A percentile compares a stretch with the other conserved stretches of the same genome.
phyloP scores from a whole-genome alignment of 169 alveolate species.

The Eimeria zaria region DNA sequence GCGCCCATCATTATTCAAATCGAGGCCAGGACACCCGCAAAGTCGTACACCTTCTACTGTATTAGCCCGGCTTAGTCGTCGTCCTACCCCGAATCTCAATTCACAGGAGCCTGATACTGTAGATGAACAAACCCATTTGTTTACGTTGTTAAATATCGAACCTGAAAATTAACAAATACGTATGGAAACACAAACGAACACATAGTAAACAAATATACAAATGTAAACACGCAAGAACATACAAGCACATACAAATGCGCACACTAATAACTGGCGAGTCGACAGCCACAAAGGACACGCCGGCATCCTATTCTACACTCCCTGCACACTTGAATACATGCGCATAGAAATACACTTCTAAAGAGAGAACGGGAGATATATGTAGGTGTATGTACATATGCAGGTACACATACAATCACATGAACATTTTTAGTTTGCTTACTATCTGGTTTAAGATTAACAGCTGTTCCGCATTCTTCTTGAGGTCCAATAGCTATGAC shows the following conservation, averaged over 20 bases:
- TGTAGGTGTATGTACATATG: background rate
- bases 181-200: background rate
- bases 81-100: conserved; percentile 78
- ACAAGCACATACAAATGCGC: background rate
- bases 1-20: conserved; percentile 23
- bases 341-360: background rate
- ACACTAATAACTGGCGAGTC: too few species aligned
- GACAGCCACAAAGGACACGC: too few species aligned
- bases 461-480: conserved; percentile 77
- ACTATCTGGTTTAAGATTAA: conserved; percentile 68
- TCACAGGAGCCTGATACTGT: conserved; percentile 65
- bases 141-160: conserved; percentile 76
- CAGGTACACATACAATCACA: background rate
- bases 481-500: conserved; percentile 74
- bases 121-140: conserved; percentile 75
- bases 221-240: background rate
- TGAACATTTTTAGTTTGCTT: background rate
- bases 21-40: conserved; percentile 85
- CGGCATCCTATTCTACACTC: too few species aligned
- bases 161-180: too few species aligned
- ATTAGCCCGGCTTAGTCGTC: conserved; percentile 61
- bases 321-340: too few species aligned
- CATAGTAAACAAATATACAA: background rate
- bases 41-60: conserved; percentile 84
- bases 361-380: background rate